phyloP scores from a whole-genome alignment of 331 rosid species.

The Stylosanthes scabra region DNA sequence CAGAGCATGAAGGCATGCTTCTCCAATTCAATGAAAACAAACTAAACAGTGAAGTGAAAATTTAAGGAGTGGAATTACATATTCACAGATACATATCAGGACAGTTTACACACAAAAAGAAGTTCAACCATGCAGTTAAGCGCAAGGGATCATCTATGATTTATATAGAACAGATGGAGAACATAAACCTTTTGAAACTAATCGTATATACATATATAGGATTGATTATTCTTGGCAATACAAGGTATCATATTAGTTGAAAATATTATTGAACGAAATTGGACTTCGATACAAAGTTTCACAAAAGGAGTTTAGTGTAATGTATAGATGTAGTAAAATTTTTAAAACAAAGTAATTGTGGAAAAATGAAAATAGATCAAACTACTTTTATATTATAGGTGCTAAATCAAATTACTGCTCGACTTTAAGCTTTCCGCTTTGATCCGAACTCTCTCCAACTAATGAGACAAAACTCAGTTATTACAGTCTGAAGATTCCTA shows the following conservation, averaged over 20 bases:
- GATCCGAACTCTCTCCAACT: too few relatives aligned
- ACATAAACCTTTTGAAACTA: background rate
- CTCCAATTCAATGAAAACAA: constrained; percentile 12
- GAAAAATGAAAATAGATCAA: background rate
- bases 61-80: background rate
- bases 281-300: background rate
- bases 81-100: background rate
- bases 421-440: background rate
- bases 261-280: background rate
- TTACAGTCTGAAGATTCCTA: background rate
- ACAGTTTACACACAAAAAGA: background rate
- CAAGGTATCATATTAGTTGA: background rate
- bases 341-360: background rate
- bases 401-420: background rate
- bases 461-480: too few relatives aligned
- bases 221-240: background rate
- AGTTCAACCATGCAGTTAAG: background rate
- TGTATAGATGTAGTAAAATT: background rate
- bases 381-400: background rate
- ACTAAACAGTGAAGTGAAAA: background rate
- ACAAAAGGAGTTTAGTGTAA: background rate
- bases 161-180: background rate
- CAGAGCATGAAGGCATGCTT: constrained; percentile 9
- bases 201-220: too few relatives aligned
- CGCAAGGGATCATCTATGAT: background rate